Evolutionary conservation across 2,329 filamentous ascomycete species (phyloP), one percentile per base, ranked within the genome.

Genomic region (Cercospora sp.): DNA sequence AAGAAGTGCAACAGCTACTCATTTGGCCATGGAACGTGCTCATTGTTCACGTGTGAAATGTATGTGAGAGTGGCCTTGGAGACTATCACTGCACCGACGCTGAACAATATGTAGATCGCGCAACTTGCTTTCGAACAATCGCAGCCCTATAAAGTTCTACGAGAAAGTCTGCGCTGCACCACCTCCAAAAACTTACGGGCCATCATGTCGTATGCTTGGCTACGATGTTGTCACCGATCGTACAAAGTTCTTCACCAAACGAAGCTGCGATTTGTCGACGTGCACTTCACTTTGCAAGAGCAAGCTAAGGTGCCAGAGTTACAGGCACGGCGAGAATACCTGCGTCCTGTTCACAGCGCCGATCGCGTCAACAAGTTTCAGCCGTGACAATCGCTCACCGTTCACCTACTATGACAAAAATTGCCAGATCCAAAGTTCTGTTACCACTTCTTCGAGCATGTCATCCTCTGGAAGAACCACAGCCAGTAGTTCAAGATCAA

Each of bases 1-100:
- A 34, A 34, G 13, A 59, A 59, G 28, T 59, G 53, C 53, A 58
- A 58, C 24, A 58, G 53, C 53, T 58, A 58, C 30, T 58, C 53
- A 16, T 58, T 58, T 32, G 53, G 53, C 53, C 26, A 58, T 13
- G 53, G 53, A 26, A 58, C 26, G 7, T 58, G 53, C 26, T 58
- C 53, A 28, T 30, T 58, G 53, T 58, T 58, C 53, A n/a, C 53
- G 8, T 26, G 26, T 58, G 53, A 58, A 30, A 16, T 58, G 53
- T 58, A 32, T n/a, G 26, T 16, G 9, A 58, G 9, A 34, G 6
- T 30, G 24, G 10, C 26, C 21, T 58, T 26, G 9, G 53, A 32
- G 21, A 12, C 4, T 58, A n/a, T 16, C 9, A 28, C 8, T 13
- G 26, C 26, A n/a, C 16, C 16, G 13, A 7, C 21, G 18, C 21